These are phyloP conservation scores for Aspergillus aculeatus DNA, from an alignment of 2,329 filamentous ascomycete genomes.

Conservation along the genomic window DNA sequence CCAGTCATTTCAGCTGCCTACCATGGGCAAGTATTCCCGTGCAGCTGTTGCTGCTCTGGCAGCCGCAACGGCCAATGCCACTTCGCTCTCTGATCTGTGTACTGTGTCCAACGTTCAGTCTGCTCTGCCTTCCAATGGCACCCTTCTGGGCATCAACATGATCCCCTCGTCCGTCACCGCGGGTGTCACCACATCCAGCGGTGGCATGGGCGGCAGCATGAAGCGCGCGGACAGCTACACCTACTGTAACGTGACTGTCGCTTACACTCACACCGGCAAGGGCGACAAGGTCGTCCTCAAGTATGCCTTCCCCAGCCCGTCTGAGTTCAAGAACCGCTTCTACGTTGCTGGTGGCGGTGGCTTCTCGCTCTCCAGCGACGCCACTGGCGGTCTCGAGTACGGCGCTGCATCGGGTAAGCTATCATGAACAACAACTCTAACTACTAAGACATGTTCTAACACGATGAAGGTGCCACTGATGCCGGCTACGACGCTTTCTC, in stretches of 20 bases:
- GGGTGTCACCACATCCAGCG: constrained; percentile 38
- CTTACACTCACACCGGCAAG: constrained; percentile 45
- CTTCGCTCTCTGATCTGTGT: constrained; percentile 41
- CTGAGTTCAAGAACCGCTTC: constrained; percentile 47
- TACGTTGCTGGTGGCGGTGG: constrained; percentile 49
- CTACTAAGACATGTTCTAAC: background rate
- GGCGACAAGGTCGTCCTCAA: constrained; percentile 40
- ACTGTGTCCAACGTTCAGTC: constrained; percentile 46
- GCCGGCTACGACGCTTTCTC: constrained; percentile 48
- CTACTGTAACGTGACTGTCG: constrained; percentile 45
- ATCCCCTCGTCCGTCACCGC: constrained; percentile 45
- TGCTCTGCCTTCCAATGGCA: constrained; percentile 44
- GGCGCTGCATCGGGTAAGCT: constrained; percentile 37
- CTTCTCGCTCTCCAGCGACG: constrained; percentile 39
- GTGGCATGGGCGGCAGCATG: constrained; percentile 23
- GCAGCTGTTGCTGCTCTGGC: constrained; percentile 13
- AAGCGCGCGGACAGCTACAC: constrained; percentile 14
- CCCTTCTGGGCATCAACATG: constrained; percentile 42
- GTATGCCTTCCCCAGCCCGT: constrained; percentile 36
- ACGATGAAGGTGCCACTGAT: constrained; percentile 34
- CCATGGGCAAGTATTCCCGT: constrained; percentile 3
- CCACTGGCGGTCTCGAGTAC: constrained; percentile 44
- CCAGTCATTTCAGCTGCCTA: background rate
- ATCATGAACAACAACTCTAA: too few species aligned
- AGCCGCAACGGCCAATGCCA: constrained; percentile 5